These are phyloP conservation scores for Perkinsus olseni DNA, from an alignment of 169 alveolate genomes.

Conservation along the genomic window DNA sequence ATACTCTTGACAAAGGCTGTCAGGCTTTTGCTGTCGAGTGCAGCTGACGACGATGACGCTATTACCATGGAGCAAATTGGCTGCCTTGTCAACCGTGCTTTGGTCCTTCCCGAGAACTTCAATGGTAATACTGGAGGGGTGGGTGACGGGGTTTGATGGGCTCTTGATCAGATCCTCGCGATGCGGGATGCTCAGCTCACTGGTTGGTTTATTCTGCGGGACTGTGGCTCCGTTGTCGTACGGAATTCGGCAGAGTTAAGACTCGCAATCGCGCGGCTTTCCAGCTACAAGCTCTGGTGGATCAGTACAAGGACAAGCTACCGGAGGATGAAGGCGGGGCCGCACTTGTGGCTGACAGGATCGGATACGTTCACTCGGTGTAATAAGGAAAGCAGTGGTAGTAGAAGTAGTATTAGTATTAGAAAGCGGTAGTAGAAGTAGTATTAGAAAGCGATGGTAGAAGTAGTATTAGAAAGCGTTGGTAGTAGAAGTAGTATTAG, in stretches of 20 bases:
- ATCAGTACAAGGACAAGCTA: constrained; percentile 25
- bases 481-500: too few relatives aligned
- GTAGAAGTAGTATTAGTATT: too few relatives aligned
- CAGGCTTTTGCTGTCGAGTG: constrained; percentile 6
- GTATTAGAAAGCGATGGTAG: too few relatives aligned
- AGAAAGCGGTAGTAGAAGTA: too few relatives aligned
- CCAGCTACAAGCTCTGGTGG: constrained; percentile 37
- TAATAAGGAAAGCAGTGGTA: neutral
- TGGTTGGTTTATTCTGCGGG: constrained; percentile 38
- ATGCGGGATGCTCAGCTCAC: constrained; percentile 18
- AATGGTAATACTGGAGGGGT: neutral
- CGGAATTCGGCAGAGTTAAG: constrained; percentile 31
- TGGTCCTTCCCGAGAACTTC: constrained; percentile 12
- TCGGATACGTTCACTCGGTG: constrained; percentile 15
- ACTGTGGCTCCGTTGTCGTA: constrained; percentile 28
- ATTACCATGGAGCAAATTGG: constrained; percentile 30
- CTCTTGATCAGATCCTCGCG: neutral
- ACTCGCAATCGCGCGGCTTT: constrained; percentile 36
- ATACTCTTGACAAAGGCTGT: constrained; percentile 17
- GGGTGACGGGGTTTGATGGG: neutral
- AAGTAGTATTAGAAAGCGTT: too few relatives aligned
- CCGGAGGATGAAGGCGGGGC: constrained; percentile 26
- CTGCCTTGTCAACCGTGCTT: constrained; percentile 21
- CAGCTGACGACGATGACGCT: constrained; percentile 17
- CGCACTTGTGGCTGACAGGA: constrained; percentile 9